Conservation (phyloP, 495 filamentous ascomycete genomes). For the Bryoglossum gracile region DNA sequence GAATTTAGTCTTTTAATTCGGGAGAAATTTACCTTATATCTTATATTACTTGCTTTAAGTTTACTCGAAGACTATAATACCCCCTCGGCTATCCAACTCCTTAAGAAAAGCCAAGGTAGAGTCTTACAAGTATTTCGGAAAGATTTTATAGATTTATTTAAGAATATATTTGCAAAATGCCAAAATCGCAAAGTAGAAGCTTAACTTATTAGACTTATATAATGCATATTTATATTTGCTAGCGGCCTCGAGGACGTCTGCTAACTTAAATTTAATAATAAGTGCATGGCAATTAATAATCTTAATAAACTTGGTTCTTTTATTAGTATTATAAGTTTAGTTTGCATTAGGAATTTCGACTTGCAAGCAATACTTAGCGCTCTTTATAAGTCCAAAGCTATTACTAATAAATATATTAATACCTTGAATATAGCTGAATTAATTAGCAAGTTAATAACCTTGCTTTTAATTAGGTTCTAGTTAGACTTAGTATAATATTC, state of each 20-base stretch:
- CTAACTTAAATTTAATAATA: not conserved
- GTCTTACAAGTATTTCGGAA: not conserved
- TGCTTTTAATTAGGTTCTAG: not conserved
- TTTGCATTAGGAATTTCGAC: not conserved
- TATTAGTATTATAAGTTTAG: not conserved
- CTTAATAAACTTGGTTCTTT: not conserved
- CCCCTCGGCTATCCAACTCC: not conserved
- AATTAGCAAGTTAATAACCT: not conserved
- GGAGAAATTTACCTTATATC: not conserved
- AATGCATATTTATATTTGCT: not conserved
- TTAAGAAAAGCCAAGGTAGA: not conserved
- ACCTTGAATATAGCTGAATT: not conserved
- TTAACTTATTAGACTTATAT: not conserved
- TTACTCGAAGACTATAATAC: not conserved
- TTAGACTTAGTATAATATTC: not conserved
- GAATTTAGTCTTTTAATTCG: not conserved
- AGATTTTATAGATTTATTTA: not conserved
- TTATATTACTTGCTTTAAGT: not conserved
- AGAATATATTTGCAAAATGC: not conserved
- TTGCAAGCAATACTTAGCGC: not conserved
- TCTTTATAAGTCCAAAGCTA: not conserved
- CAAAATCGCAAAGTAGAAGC: not conserved
- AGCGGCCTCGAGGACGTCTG: not conserved
- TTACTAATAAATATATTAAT: not conserved
- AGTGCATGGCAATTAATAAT: not conserved